Base-by-base conservation (phyloP, 805 yeast genomes). In the Ogataea paradorogensis region DNA sequence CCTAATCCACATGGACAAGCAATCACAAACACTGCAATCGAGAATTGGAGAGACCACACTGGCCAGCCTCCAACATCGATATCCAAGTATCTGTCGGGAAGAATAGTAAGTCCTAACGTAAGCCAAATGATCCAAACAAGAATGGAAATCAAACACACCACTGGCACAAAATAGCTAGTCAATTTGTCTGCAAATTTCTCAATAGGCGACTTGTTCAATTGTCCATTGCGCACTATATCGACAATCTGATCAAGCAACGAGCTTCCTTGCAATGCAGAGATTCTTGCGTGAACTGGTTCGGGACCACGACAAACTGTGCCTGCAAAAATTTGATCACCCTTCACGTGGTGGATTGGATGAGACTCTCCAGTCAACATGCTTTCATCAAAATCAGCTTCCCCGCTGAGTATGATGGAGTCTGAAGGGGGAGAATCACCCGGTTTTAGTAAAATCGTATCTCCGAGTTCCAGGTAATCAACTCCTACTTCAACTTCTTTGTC, bases 1-100 rank as follows among this genome's bases (percentile, higher is more conserved):
- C 91, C 93, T 50, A 84, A 76, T 1, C 91, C 95, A 66, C 93
- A 84, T 1, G 95, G 95, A 56, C 95, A 84, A 0, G 91, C 91
- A 35, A 84, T 77, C 2, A 84, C 91, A 62, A 84, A 83, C 1
- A 85, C 91, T 0, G 90, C 76, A 47, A 84, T 81, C 1, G 89
- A 77, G 61, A 84, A 84, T 50, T 83, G 81, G 40, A 84, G 66
- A 0, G 90, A 80, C 89, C 91, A 84, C 9, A 83, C 74, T 0
- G 74, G 65, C 88, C 90, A 83, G 1, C 88, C 86, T 11, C 87
- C 87, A 35, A 78, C 66, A 42, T 80, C 84, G 39, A 73, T 72
- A 52, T 82, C 85, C 30, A 82, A 63, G 46, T 82, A 82, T 3
- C 50, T 26, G 0, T 49, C 51, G 0, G 90, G 89, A 13, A 83